Base-by-base conservation (phyloP, 371 early-diverging fungal genomes). In the Lichtheimia ramosa region DNA sequence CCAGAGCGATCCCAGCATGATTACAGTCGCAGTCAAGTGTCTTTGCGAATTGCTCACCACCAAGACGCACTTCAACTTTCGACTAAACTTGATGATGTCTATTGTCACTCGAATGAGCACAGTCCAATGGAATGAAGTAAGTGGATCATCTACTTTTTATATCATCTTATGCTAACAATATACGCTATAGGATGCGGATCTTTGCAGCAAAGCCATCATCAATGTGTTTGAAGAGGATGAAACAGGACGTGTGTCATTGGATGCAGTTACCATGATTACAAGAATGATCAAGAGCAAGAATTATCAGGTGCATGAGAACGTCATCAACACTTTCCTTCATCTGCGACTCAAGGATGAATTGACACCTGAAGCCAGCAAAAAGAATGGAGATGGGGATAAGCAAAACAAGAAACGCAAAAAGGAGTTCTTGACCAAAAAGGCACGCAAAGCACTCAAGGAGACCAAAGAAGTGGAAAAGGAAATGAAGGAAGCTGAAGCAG, bases 1-100 rank as follows among this genome's bases (percentile, higher is more conserved):
- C 15, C 77, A 86, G 51, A 71, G 79, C 42, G 74, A 83, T 57
- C 20, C 66, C 53, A 56, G 81, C 53, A 20, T 75, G 54, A 73
- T 83, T 12, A 52, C 86, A 21, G 76, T 84, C 24, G 90, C 92
- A 5, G 70, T 91, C 13, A 82, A 83, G 48, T 92, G 92, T 75
- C 68, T 92, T 73, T 87, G 90, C 51, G 85, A 83, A 58, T 83
- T 97, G 3, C 73, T 95, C 59, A 86, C 83, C 3, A 77, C 84
- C 14, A 87, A 89, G 39, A 85, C 95, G 4, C 95, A 96, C 71
- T 97, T 97, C 77, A 97, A 97, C 77, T 96, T 92, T 68, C 87
- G 95, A 56, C 63, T 87, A 28, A 93, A 97, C 60, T 64, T 97
- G 48, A 83, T 97, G 83, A 89, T 88, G 3, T 83, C 89, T 5